Evolutionary conservation across 2,329 filamentous ascomycete genomes (phyloP).

Genomic region (Fusarium udum): DNA sequence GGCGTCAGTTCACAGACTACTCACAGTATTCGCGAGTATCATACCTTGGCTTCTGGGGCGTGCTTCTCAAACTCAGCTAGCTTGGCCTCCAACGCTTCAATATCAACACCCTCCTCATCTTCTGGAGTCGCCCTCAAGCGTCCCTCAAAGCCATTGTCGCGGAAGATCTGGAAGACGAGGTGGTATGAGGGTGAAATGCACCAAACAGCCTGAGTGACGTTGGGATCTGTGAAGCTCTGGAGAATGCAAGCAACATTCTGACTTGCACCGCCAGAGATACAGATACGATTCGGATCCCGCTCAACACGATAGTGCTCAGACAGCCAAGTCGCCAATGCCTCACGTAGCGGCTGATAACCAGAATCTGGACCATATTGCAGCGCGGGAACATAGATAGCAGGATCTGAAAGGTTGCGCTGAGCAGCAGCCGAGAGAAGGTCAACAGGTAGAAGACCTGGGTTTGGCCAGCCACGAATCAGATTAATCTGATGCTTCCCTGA

Average conservation of each 20-base stretch:
- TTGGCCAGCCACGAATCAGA: conserved; percentile 75
- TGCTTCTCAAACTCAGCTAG: conserved; percentile 45
- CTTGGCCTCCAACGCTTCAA: conserved; percentile 58
- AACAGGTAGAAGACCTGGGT: conserved; percentile 70
- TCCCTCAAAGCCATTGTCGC: conserved; percentile 77
- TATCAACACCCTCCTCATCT: conserved; percentile 79
- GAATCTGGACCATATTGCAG: conserved; percentile 83
- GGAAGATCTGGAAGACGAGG: conserved; percentile 85
- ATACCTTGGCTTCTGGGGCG: conserved; percentile 26
- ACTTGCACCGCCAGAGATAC: conserved; percentile 84
- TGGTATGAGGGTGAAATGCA: conserved; percentile 85
- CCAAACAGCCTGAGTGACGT: conserved; percentile 79
- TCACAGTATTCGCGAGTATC: not conserved
- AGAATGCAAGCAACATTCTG: conserved; percentile 83
- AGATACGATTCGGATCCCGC: conserved; percentile 68
- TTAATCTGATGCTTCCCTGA: conserved; percentile 62
- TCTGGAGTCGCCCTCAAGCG: conserved; percentile 77
- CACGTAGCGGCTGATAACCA: conserved; percentile 76
- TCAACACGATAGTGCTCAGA: conserved; percentile 64
- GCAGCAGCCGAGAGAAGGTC: conserved; percentile 69
- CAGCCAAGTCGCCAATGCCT: conserved; percentile 76
- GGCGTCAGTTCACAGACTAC: conserved; percentile 1
- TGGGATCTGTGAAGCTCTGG: conserved; percentile 81
- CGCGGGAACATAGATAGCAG: conserved; percentile 66
- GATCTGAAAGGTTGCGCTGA: conserved; percentile 67